Percentiles rank a stretch among this genome's conserved stretches.
Evolutionary conservation across 495 filamentous ascomycete genomes (phyloP).

Genomic region (Neurospora sp.): DNA sequence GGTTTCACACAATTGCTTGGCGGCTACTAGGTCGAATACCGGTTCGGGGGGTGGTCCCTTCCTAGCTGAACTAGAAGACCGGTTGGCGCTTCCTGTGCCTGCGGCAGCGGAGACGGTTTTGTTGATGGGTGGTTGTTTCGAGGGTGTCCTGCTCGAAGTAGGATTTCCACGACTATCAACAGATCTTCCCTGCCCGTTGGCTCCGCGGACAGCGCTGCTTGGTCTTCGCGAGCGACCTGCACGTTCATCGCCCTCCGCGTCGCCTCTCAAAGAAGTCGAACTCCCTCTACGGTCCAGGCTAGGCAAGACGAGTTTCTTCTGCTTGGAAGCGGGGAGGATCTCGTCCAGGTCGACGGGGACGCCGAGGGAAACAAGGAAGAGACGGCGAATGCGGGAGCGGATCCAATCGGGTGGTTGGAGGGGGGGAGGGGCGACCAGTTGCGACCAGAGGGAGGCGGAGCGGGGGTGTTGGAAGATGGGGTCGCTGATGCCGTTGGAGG

Average conservation of each 20-base stretch:
- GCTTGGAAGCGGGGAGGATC: constrained; percentile 90
- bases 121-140: constrained; percentile 2
- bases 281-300: constrained; percentile 57
- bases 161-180: constrained; percentile 41
- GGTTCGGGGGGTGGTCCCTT: constrained; percentile 58
- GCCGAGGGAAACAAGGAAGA: constrained; percentile 92
- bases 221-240: constrained; percentile 20
- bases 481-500: constrained; percentile 24
- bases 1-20: constrained; percentile 67
- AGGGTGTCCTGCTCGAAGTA: constrained; percentile 12
- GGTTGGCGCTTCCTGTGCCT: constrained; percentile 23
- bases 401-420: constrained; percentile 97
- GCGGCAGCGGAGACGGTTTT: background rate
- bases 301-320: constrained; percentile 93
- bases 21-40: constrained; percentile 65
- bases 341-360: constrained; percentile 96
- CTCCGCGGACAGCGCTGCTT: constrained; percentile 11
- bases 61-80: constrained; percentile 6
- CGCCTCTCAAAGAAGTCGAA: constrained; percentile 5
- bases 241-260: background rate
- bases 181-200: constrained; percentile 4
- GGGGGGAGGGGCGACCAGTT: constrained; percentile 88
- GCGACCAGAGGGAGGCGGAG: constrained; percentile 87
- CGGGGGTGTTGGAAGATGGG: constrained; percentile 57
- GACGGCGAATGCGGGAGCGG: constrained; percentile 84